These are phyloP conservation scores for Reutealis trisperma DNA, from an alignment of 345 rosid species.

Conservation along the genomic window DNA sequence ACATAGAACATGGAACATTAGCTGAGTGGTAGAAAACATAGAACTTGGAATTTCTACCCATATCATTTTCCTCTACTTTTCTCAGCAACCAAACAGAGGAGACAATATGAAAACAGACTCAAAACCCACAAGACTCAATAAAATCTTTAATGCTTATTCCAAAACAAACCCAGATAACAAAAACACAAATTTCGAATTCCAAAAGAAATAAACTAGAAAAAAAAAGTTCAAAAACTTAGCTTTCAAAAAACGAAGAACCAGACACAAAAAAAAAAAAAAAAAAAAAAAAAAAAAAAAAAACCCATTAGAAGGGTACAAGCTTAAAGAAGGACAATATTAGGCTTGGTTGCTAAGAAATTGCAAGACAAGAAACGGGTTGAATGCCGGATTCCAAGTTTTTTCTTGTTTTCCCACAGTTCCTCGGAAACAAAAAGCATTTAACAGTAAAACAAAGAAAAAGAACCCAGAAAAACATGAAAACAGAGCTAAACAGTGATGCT, in stretches of 20 bases:
- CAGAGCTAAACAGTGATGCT: neutral
- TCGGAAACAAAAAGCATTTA: slow-evolving; percentile 19
- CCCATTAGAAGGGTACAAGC: slow-evolving; percentile 2
- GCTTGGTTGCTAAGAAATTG: neutral
- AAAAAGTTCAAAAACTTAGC: neutral
- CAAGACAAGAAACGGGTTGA: slow-evolving; percentile 11
- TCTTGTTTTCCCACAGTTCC: slow-evolving; percentile 13
- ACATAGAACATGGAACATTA: neutral
- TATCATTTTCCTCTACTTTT: slow-evolving; percentile 7
- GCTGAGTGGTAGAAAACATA: neutral
- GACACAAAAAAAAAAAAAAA: neutral
- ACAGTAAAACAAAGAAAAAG: neutral
- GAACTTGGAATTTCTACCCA: neutral
- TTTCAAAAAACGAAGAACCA: neutral
- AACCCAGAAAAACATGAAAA: neutral
- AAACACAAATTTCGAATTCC: slow-evolving; percentile 5
- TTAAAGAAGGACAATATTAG: neutral
- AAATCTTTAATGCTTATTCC: neutral
- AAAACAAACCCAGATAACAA: neutral
- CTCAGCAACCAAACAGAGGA: slow-evolving; percentile 23
- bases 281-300: neutral
- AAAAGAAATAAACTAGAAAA: neutral
- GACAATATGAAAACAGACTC: neutral
- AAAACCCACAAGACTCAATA: slow-evolving; percentile 1
- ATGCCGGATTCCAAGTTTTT: slow-evolving; percentile 17